phyloP scores from a whole-genome alignment of 2,329 filamentous ascomycete species.

The Aureobasidium musti region DNA sequence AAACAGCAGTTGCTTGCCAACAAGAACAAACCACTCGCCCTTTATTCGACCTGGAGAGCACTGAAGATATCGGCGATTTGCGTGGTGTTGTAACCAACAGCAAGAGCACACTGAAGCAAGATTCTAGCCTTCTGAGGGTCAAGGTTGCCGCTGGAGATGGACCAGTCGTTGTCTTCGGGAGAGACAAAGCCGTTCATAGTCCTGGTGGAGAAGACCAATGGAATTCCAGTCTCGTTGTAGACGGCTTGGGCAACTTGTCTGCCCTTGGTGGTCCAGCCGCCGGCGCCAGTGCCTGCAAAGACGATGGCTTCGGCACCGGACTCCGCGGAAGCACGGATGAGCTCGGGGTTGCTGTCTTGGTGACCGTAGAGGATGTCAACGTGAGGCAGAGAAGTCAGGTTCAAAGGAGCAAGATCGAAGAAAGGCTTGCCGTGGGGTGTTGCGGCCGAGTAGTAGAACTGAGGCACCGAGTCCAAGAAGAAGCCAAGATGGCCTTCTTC shows the following conservation, averaged over 20 bases:
- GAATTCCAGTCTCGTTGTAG: conserved; percentile 50
- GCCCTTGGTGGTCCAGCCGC: conserved; percentile 51
- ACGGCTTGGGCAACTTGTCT: conserved; percentile 48
- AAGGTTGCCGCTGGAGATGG: conserved; percentile 54
- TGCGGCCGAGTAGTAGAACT: conserved; percentile 61
- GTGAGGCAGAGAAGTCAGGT: conserved; percentile 49
- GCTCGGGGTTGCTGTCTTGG: conserved; percentile 54
- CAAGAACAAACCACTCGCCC: not conserved
- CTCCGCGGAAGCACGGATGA: conserved; percentile 53
- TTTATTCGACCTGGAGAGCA: conserved; percentile 14
- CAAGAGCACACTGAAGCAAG: conserved; percentile 48
- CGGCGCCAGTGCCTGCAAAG: conserved; percentile 58
- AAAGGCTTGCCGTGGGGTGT: conserved; percentile 52
- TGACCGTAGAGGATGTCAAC: conserved; percentile 61
- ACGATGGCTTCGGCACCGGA: conserved; percentile 58
- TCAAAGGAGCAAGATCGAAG: conserved; percentile 46
- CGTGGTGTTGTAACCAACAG: conserved; percentile 43
- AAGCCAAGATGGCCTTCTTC: conserved; percentile 61
- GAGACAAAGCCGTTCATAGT: conserved; percentile 58
- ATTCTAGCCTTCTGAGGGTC: conserved; percentile 60
- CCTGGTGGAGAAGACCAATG: conserved; percentile 56
- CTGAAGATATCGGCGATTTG: conserved; percentile 48
- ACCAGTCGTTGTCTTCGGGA: conserved; percentile 35
- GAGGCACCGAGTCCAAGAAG: conserved; percentile 60
- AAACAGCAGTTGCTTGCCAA: not conserved